Base-by-base conservation (phyloP, 2,329 filamentous ascomycete species). In the Scedosporium minutisporum region DNA sequence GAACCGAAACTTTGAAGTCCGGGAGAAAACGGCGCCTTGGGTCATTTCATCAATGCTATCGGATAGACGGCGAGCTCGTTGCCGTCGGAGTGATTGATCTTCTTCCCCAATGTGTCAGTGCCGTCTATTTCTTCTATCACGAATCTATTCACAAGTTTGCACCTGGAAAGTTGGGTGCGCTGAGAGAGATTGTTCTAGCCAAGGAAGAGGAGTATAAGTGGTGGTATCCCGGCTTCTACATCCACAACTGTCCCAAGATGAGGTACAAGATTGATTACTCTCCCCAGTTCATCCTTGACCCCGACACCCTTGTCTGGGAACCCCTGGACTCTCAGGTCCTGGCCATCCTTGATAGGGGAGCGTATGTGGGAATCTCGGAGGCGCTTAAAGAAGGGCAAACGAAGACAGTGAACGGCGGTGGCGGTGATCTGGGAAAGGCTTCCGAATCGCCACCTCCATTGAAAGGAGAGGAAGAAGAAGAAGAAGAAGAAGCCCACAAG, bases 181-280 rank as follows among this genome's bases (percentile, higher is more conserved):
- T 93, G 65, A 78, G 87, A 65, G 90, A 95, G 73, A 88, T 90
- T 65, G 79, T 85, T 0, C 72, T 95, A 29, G 87, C 90, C 0
- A 75, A 80, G 2, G 89, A 93, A 69, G 78, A 78, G 5, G 87
- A 84, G 0, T 92, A 93, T 68, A 76, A 81, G 53, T 91, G 85
- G 79, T 95, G 91, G 82, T 95, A 93, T 74, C 87, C 82, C 5
- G 87, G 90, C 5, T 93, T 86, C 73, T 95, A 93, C 69, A 93
- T 95, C 64, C 89, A 93, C 71, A 85, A 77, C 62, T 93, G 90
- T 69, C 80, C 83, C 61, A 95, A 95, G 77, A 93, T 95, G 90
- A 80, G 81, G 67, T 95, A 95, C 77, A 95, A 95, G 77, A 88
- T 87, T 63, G 87, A 92, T 69, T 95, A 90, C 71, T 78, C 80